Evolutionary conservation across 2,329 filamentous ascomycete genomes (phyloP).

Genomic region (Dothiorella sarmentorum): DNA sequence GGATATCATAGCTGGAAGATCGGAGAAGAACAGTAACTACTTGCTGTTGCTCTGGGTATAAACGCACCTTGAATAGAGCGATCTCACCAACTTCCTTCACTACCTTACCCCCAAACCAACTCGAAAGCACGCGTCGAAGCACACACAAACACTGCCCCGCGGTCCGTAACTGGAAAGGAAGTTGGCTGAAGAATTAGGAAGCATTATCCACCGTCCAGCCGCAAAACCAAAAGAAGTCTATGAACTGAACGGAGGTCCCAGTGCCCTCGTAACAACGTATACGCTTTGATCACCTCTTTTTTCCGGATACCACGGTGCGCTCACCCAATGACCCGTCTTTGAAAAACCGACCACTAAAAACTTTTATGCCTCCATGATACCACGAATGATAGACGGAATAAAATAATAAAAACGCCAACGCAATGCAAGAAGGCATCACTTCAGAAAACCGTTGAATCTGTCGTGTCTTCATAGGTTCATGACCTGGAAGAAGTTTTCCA

Average conservation of each 20-base stretch:
- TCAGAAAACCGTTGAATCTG: background rate
- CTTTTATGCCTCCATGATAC: slow-evolving; percentile 3
- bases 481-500: slow-evolving; percentile 19
- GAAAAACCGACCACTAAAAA: background rate
- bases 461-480: slow-evolving; percentile 17
- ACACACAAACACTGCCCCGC: background rate
- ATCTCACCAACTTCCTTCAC: too few species aligned
- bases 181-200: background rate
- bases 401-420: slow-evolving; percentile 16
- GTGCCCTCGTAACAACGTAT: background rate
- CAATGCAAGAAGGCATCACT: slow-evolving; percentile 17
- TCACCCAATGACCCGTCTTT: background rate
- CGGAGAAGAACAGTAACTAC: too few species aligned
- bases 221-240: background rate
- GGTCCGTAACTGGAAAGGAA: background rate
- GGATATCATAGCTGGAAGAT: too few species aligned
- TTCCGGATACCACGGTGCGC: slow-evolving; percentile 2
- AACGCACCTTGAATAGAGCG: too few species aligned
- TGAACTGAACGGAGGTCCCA: background rate
- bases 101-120: too few species aligned
- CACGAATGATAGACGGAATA: background rate
- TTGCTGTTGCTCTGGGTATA: too few species aligned
- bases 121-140: background rate
- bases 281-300: slow-evolving; percentile 9
- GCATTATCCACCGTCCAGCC: background rate